Percentiles rank a stretch among this genome's conserved stretches.
phyloP scores from a whole-genome alignment of 192 early-diverging fungal genomes.

The Gonapodya sp. region DNA sequence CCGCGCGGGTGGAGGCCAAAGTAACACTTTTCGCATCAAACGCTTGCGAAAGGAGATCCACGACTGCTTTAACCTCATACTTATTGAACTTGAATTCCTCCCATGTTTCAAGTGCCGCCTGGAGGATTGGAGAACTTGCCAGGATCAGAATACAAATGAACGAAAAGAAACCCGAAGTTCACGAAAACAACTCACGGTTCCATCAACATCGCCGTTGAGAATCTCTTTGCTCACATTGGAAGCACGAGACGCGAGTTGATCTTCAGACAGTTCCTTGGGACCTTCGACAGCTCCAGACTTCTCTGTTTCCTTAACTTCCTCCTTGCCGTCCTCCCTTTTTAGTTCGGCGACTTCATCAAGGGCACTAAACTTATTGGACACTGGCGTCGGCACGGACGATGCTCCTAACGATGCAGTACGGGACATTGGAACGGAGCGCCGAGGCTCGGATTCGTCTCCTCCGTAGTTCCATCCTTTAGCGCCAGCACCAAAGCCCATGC shows the following conservation, averaged over 20 bases:
- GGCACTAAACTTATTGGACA: constrained; percentile 34
- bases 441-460: constrained; percentile 27
- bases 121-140: too few relatives aligned
- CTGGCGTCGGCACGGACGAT: background rate
- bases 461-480: constrained; percentile 38
- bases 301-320: constrained; percentile 8
- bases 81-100: background rate
- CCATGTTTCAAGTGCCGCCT: background rate
- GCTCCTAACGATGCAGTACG: constrained; percentile 6
- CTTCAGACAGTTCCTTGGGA: constrained; percentile 6
- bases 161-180: too few relatives aligned
- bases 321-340: constrained; percentile 27
- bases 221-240: background rate
- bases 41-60: background rate
- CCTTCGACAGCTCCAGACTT: constrained; percentile 3
- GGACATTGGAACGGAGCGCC: constrained; percentile 30
- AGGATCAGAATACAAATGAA: too few relatives aligned
- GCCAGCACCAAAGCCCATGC: constrained; percentile 25
- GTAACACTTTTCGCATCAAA: background rate
- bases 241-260: background rate
- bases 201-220: background rate
- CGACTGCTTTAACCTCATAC: background rate
- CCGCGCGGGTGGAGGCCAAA: background rate
- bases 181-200: too few relatives aligned
- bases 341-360: constrained; percentile 21